A percentile compares a stretch with the other conserved stretches of the same genome.
phyloP scores from a whole-genome alignment of 2,329 filamentous ascomycete species.

The Microcyclospora tardicrescens region DNA sequence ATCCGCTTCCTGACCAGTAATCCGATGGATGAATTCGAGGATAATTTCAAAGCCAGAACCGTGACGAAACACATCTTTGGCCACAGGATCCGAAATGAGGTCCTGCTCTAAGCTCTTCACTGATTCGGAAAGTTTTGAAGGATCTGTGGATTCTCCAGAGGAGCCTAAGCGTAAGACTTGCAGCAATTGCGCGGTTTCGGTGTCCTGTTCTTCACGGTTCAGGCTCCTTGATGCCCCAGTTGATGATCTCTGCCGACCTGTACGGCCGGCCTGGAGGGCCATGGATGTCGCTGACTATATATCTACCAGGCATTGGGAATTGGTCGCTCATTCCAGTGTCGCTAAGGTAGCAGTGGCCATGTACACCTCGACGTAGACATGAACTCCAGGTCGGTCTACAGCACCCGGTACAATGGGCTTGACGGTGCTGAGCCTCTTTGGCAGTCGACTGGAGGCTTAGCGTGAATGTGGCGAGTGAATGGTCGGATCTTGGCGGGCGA shows the following conservation, averaged over 20 bases:
- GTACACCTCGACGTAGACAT: too few relatives aligned
- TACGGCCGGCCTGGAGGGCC: slow-evolving; percentile 12
- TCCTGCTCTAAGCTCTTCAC: slow-evolving; percentile 11
- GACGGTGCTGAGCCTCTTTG: background rate
- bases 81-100: slow-evolving; percentile 6
- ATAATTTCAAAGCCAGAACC: slow-evolving; percentile 18
- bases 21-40: slow-evolving; percentile 5
- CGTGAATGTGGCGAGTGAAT: too few relatives aligned
- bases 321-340: too few relatives aligned
- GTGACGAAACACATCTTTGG: slow-evolving; percentile 20
- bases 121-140: slow-evolving; percentile 4
- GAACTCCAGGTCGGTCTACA: too few relatives aligned
- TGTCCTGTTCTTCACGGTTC: slow-evolving; percentile 14
- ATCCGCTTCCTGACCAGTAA: background rate
- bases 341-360: too few relatives aligned
- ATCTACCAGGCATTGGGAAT: too few relatives aligned
- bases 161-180: slow-evolving; percentile 4
- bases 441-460: too few relatives aligned
- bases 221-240: slow-evolving; percentile 14
- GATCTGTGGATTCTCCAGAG: slow-evolving; percentile 6
- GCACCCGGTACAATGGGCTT: slow-evolving; percentile 9
- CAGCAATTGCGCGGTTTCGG: slow-evolving; percentile 13
- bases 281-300: slow-evolving; percentile 8
- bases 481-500: too few relatives aligned
- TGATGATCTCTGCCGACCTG: slow-evolving; percentile 14